Conservation (phyloP, 192 early-diverging fungal species). For the Allomyces arbusculus region DNA sequence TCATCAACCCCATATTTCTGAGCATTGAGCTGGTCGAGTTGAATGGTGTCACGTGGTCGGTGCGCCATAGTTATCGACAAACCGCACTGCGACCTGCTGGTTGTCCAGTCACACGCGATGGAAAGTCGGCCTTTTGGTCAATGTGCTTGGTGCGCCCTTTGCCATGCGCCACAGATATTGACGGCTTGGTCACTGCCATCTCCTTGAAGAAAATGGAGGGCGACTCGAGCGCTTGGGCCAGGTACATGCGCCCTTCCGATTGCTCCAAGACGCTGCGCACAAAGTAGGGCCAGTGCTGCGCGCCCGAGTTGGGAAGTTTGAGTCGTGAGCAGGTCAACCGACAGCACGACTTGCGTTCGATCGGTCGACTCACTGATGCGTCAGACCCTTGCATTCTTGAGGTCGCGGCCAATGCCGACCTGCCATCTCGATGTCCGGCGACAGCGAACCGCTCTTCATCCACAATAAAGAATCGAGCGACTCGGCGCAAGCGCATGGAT, state of each 20-base stretch:
- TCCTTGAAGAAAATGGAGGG: constrained; percentile 61
- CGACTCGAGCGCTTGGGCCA: constrained; percentile 37
- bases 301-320: constrained; percentile 24
- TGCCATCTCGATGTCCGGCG: too few relatives aligned
- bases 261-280: constrained; percentile 78
- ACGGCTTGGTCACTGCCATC: constrained; percentile 73
- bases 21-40: constrained; percentile 86
- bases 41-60: constrained; percentile 59
- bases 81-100: constrained; percentile 47
- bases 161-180: constrained; percentile 94
- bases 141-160: constrained; percentile 80
- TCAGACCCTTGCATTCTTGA: too few relatives aligned
- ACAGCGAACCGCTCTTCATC: too few relatives aligned
- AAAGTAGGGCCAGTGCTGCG: constrained; percentile 78
- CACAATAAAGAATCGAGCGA: too few relatives aligned
- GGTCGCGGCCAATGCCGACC: too few relatives aligned
- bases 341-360: too few relatives aligned
- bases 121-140: constrained; percentile 18
- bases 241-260: constrained; percentile 78
- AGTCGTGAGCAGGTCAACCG: too few relatives aligned
- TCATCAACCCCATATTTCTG: constrained; percentile 71
- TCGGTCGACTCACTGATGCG: too few relatives aligned
- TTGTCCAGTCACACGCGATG: constrained; percentile 3
- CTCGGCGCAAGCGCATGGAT: too few relatives aligned
- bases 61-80: constrained; percentile 69